Conservation (phyloP, 1,284 basidiomycete species). For the Chiua sp. region DNA sequence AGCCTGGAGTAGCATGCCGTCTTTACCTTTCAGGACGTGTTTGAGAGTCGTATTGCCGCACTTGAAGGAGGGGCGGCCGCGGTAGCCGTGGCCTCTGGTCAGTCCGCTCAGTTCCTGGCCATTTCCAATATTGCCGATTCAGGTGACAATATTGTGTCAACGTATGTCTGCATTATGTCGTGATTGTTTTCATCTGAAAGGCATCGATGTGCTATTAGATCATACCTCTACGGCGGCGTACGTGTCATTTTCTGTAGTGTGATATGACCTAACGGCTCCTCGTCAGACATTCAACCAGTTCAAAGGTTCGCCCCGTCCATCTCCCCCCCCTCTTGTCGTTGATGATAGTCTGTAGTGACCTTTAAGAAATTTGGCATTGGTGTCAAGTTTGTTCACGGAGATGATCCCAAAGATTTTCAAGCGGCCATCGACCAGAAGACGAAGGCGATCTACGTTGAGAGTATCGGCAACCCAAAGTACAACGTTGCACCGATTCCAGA, state of each 20-base stretch:
- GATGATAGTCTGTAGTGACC: conserved; percentile 51
- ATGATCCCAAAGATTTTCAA: conserved; percentile 67
- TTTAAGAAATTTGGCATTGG: conserved; percentile 81
- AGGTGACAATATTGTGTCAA: conserved; percentile 87
- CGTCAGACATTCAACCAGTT: conserved; percentile 85
- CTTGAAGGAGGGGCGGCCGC: conserved; percentile 86
- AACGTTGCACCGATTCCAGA: conserved; percentile 74
- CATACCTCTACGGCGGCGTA: conserved; percentile 72
- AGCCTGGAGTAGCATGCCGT: neutral
- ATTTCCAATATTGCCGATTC: conserved; percentile 65
- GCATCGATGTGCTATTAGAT: conserved; percentile 39
- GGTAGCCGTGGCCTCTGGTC: conserved; percentile 80
- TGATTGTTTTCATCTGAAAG: neutral
- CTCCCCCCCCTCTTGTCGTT: neutral
- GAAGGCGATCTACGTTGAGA: conserved; percentile 83
- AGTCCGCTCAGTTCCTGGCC: conserved; percentile 84
- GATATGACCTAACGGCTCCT: neutral
- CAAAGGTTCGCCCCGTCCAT: conserved; percentile 58
- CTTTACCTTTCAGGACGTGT: conserved; percentile 70
- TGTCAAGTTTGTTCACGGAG: conserved; percentile 76
- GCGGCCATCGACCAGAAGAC: conserved; percentile 81
- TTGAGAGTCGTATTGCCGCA: conserved; percentile 85
- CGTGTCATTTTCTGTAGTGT: conserved; percentile 24
- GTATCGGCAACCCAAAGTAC: conserved; percentile 88
- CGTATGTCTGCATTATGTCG: conserved; percentile 43